Percentiles rank a stretch among this genome's conserved stretches.
These are phyloP conservation scores for Xylaria scruposa DNA, from an alignment of 495 filamentous ascomycete species.

Conservation along the genomic window DNA sequence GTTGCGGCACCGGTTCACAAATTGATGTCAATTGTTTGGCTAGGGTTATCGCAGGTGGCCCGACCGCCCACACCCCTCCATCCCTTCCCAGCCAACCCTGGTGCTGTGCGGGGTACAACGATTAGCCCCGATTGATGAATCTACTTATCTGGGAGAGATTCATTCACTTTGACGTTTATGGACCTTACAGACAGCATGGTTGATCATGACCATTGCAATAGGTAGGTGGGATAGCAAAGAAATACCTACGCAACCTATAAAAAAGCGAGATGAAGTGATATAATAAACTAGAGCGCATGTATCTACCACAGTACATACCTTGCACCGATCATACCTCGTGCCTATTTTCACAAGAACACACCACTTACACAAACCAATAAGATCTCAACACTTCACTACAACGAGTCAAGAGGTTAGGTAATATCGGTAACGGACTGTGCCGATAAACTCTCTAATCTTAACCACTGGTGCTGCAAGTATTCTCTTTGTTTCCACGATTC, in stretches of 20 bases:
- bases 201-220: not conserved
- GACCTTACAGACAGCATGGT: not conserved
- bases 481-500: not conserved
- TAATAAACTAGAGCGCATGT: no score
- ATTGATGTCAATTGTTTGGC: constrained; percentile 30
- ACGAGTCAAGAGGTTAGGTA: no score
- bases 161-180: not conserved
- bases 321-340: no score
- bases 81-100: not conserved
- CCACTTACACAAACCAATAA: not conserved
- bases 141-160: not conserved
- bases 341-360: not conserved
- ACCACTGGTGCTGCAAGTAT: not conserved
- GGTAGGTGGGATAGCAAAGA: not conserved
- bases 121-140: not conserved
- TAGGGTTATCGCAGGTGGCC: constrained; percentile 27
- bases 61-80: constrained; percentile 19
- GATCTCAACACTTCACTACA: no score
- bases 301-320: no score
- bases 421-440: not conserved
- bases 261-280: not conserved
- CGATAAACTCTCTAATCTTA: not conserved
- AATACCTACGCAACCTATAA: not conserved
- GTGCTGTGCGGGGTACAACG: not conserved
- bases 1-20: constrained; percentile 26